phyloP scores from a whole-genome alignment of 495 filamentous ascomycete genomes.

The Penicillium lagena region DNA sequence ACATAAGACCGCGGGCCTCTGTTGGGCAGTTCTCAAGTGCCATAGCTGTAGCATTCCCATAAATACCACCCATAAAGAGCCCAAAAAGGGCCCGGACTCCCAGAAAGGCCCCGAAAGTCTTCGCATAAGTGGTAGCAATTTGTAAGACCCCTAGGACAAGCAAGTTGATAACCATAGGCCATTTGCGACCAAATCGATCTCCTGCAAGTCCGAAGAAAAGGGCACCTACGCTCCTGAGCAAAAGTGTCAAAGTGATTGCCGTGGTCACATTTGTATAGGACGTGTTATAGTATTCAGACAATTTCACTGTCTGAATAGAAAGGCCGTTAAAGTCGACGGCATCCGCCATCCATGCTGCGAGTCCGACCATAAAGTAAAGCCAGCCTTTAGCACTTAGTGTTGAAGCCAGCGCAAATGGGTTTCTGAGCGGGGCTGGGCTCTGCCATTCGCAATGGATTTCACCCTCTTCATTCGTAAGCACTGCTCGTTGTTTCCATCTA shows the following conservation, averaged over 20 bases:
- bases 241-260: conserved; percentile 67
- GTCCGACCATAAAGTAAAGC: conserved; percentile 59
- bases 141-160: conserved; percentile 57
- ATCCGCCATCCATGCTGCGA: conserved; percentile 61
- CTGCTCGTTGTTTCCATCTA: conserved; percentile 59
- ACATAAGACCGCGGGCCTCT: conserved; percentile 63
- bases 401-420: conserved; percentile 54
- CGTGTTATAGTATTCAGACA: conserved; percentile 59
- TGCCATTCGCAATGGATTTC: conserved; percentile 52
- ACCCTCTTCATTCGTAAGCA: conserved; percentile 52
- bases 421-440: conserved; percentile 47
- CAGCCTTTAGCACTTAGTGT: conserved; percentile 50
- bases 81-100: conserved; percentile 66
- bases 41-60: conserved; percentile 77
- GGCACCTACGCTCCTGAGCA: conserved; percentile 66
- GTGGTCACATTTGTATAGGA: conserved; percentile 62
- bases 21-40: conserved; percentile 69
- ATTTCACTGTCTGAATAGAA: conserved; percentile 62
- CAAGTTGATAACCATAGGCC: conserved; percentile 73
- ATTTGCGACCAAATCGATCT: conserved; percentile 73
- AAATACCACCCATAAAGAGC: conserved; percentile 80
- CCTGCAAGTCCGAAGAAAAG: conserved; percentile 65
- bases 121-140: conserved; percentile 65
- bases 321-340: conserved; percentile 76
- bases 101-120: conserved; percentile 61